phyloP scores from a whole-genome alignment of 2,329 filamentous ascomycete genomes.

The Hortaea werneckii region DNA sequence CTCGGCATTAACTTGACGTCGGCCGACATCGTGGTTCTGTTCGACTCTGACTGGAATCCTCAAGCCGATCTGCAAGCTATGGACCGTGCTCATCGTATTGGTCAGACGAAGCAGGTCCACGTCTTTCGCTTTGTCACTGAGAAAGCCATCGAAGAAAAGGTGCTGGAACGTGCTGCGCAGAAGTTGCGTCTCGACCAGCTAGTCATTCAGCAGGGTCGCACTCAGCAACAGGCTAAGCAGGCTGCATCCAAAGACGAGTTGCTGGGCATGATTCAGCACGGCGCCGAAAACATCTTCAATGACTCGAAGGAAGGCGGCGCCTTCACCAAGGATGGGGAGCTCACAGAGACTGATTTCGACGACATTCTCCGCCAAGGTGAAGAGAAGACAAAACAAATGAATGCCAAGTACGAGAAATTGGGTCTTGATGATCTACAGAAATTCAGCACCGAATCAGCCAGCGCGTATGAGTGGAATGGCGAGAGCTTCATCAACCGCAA shows the following conservation, averaged over 20 bases:
- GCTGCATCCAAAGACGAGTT: slow-evolving; percentile 94
- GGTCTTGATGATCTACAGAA: slow-evolving; percentile 96
- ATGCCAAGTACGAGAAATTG: slow-evolving; percentile 89
- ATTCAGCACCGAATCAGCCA: slow-evolving; percentile 76
- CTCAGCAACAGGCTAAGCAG: slow-evolving; percentile 80
- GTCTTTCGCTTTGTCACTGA: slow-evolving; percentile 97
- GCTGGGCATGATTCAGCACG: slow-evolving; percentile 96
- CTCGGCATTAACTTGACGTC: slow-evolving; percentile 92
- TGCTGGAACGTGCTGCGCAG: slow-evolving; percentile 89
- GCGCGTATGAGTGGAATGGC: slow-evolving; percentile 95
- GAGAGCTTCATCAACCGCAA: slow-evolving; percentile 75
- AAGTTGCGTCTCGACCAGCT: slow-evolving; percentile 93
- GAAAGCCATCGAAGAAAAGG: slow-evolving; percentile 97
- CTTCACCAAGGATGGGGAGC: slow-evolving; percentile 49
- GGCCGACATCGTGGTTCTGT: slow-evolving; percentile 91
- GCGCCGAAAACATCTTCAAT: slow-evolving; percentile 81
- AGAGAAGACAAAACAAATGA: slow-evolving; percentile 78
- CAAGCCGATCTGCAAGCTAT: slow-evolving; percentile 97
- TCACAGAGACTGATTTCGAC: slow-evolving; percentile 87
- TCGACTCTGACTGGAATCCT: slow-evolving; percentile 98
- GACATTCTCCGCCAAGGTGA: slow-evolving; percentile 78
- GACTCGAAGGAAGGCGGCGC: slow-evolving; percentile 57
- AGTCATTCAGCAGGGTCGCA: slow-evolving; percentile 93
- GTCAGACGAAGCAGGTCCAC: slow-evolving; percentile 93
- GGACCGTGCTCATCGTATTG: slow-evolving; percentile 97